Evolutionary conservation across 345 rosid species (phyloP), one percentile per base, ranked within the genome.

Genomic region (Citropsis articulata): DNA sequence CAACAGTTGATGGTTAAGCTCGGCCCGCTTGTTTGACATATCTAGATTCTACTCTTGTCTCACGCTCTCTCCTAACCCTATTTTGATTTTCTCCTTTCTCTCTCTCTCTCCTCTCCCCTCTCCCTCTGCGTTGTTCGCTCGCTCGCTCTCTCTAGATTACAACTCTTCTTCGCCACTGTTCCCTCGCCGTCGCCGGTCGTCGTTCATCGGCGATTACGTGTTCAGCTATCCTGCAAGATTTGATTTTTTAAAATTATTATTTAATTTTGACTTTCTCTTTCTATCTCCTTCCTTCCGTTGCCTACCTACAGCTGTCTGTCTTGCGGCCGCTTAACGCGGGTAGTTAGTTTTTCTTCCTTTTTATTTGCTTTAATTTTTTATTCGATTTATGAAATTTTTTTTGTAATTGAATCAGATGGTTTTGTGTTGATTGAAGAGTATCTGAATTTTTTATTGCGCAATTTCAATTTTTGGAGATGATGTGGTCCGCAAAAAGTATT

Each of bases 101-200:
- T 40, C 14, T n/a, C n/a, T n/a, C n/a, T n/a, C 6, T 4, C 2
- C 13, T 2, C 45, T 2, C 19, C 1, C 7, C 2, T 2, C 14
- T 10, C 0, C 0, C 14, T 10, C 4, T n/a, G n/a, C n/a, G n/a
- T n/a, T n/a, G 3, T 33, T 25, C 19, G 2, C 31, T 14, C 7
- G 3, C 19, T 30, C 33, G 0, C 7, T 1, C 66, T 30, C 18
- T 45, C 50, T 3, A 27, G 31, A 14, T 16, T 14, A 13, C 38
- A 2, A 45, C 18, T 2, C 33, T n/a, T 30, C 16, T 27, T 28
- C 3, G 9, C 8, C 1, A 9, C 67, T 12, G 66, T 62, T 6
- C 5, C 21, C 66, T 28, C 5, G 66, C 21, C 12, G n/a, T 61
- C 33, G 16, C 31, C 31, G 14, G 66, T 12, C 33, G 66, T 9